phyloP scores from a whole-genome alignment of 169 alveolate genomes.

The Plasmodium chabaudi region DNA sequence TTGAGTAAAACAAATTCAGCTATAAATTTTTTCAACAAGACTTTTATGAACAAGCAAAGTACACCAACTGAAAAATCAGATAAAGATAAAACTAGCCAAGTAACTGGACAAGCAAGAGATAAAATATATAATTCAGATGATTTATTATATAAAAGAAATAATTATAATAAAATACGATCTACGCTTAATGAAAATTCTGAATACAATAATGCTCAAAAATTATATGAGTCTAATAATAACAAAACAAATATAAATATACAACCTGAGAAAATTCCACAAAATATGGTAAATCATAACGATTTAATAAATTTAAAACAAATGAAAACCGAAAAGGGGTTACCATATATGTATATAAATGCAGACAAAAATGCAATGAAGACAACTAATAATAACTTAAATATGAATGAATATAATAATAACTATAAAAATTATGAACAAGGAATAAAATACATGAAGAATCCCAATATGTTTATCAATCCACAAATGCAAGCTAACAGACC shows the following conservation, averaged over 20 bases:
- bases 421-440: background rate
- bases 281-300: no score
- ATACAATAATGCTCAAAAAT: no score
- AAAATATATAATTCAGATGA: conserved; percentile 68
- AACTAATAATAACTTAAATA: background rate
- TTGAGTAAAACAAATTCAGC: conserved; percentile 4
- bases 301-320: background rate
- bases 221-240: background rate
- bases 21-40: conserved; percentile 17
- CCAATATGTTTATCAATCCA: background rate
- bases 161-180: conserved; percentile 9
- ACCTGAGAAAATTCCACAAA: no score
- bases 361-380: background rate
- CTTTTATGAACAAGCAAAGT: background rate
- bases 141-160: conserved; percentile 15
- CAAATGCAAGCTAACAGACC: background rate
- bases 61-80: background rate
- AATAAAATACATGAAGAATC: conserved; percentile 1
- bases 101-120: background rate
- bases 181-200: background rate
- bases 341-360: background rate
- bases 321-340: background rate
- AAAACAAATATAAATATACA: no score
- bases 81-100: background rate
- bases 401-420: background rate